Evolutionary conservation across 2,329 filamentous ascomycete genomes (phyloP).

Genomic region (Sclerotinia spermophila): DNA sequence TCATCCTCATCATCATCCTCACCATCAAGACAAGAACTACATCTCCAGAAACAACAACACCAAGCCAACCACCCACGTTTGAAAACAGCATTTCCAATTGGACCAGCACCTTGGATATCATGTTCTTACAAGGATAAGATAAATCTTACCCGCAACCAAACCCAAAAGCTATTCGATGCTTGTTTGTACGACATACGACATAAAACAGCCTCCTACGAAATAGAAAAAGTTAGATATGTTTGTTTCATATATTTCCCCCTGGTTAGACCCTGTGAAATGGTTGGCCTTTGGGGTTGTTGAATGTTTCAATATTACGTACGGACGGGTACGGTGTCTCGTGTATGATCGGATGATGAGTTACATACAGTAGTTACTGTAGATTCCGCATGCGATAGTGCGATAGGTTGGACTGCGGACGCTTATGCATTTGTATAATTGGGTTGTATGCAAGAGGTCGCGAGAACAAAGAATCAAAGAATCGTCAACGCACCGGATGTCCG

Average conservation of each 20-base stretch:
- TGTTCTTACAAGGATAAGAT: background rate
- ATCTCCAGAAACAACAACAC: background rate
- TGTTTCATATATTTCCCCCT: background rate
- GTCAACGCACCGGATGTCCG: background rate
- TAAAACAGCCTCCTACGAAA: background rate
- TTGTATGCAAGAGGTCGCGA: background rate
- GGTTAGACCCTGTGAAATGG: background rate
- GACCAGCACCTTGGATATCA: background rate
- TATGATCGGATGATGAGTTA: background rate
- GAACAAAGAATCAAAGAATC: background rate
- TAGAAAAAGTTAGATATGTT: background rate
- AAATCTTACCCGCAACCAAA: background rate
- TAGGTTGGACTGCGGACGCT: background rate
- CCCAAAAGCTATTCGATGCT: slow-evolving; percentile 2
- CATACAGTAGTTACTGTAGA: too few species aligned
- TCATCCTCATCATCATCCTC: background rate
- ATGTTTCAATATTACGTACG: background rate
- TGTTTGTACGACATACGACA: slow-evolving; percentile 1
- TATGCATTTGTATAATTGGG: background rate
- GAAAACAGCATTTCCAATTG: slow-evolving; percentile 3
- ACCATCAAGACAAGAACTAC: background rate
- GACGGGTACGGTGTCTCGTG: too few species aligned
- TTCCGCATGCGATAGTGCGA: background rate
- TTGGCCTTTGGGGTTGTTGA: background rate
- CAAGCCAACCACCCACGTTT: background rate